Base-by-base conservation (phyloP, 108 stramenopile genomes). In the Pseudonitzschia multiseries region DNA sequence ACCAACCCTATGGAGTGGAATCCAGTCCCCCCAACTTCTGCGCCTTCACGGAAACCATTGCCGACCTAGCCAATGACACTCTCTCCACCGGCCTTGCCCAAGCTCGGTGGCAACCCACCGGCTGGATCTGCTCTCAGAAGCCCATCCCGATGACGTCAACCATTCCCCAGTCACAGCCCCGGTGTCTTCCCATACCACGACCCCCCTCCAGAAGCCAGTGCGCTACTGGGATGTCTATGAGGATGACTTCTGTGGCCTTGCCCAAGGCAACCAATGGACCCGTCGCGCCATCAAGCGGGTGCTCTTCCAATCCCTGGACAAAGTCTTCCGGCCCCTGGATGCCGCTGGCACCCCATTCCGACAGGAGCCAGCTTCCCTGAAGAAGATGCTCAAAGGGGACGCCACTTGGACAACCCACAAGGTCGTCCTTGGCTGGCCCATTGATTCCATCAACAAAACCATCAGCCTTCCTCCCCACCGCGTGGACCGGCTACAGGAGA, bases 161-260 rank as follows among this genome's bases (percentile, higher is more conserved):
- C 0, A 14, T 0, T 17, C 15, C 10, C 57, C 56, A 42, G 42
- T 6, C 42, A 42, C 42, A 42, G 42, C 10, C 42, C 6, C 8
- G 42, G 42, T 6, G 42, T 0, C 13, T 57, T 36, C 70, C 36
- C 44, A 43, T 12, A 27, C 6, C 14, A 50, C 14, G 40, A 21
- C 18, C 59, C n/a, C 46, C 46, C n/a, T 28, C 46, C 43, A 29
- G 21, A 53, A 1, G 26, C 74, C 66, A 3, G 21, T 81, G 24
- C 44, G 32, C 33, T 73, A 79, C 26, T 54, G 61, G 20, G 79
- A 86, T 26, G 71, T 86, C 13, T 80, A 73, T 62, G 76, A 82
- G 10, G 85, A 86, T 61, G 81, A 86, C 50, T 80, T 77, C 51
- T 59, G 82, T 46, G 61, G 12, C 1, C 22, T 69, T 12, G 76